Conservation (phyloP, 805 yeast species). For the Kluyveromyces aestuarii region DNA sequence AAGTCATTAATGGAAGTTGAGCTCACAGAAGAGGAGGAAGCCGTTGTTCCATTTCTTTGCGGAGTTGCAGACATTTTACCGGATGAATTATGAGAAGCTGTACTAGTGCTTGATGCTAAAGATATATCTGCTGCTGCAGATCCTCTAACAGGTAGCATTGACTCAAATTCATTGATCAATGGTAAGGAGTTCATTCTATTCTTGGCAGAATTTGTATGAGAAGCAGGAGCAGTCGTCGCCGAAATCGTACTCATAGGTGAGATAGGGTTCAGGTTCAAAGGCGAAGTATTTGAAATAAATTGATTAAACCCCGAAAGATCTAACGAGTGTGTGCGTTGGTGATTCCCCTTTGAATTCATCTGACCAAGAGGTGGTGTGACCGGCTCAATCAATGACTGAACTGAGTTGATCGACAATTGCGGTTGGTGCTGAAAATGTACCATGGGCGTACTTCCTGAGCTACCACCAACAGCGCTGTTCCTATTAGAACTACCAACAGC, state of each 20-base stretch:
- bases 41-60: not conserved
- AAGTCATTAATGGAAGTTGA: slow-evolving; percentile 23
- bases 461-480: not conserved
- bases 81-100: not conserved
- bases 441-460: not conserved
- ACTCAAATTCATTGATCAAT: slow-evolving; percentile 28
- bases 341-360: slow-evolving; percentile 15
- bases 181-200: slow-evolving; percentile 27
- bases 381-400: slow-evolving; percentile 39
- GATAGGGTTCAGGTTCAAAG: slow-evolving; percentile 9
- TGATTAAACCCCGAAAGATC: slow-evolving; percentile 25
- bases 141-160: slow-evolving; percentile 3
- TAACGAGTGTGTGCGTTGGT: slow-evolving; percentile 25
- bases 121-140: not conserved
- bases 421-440: slow-evolving; percentile 22
- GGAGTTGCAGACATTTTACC: not conserved
- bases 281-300: slow-evolving; percentile 16
- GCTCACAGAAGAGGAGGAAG: slow-evolving; percentile 5
- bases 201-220: slow-evolving; percentile 10
- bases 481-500: not conserved
- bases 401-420: slow-evolving; percentile 23
- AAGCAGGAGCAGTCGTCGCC: slow-evolving; percentile 4
- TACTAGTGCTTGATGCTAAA: not conserved
- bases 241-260: slow-evolving; percentile 6
- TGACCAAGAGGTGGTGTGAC: slow-evolving; percentile 36